These are phyloP conservation scores for Helianthus tuberosus DNA, from an alignment of 129 eudicot genomes.

Conservation along the genomic window DNA sequence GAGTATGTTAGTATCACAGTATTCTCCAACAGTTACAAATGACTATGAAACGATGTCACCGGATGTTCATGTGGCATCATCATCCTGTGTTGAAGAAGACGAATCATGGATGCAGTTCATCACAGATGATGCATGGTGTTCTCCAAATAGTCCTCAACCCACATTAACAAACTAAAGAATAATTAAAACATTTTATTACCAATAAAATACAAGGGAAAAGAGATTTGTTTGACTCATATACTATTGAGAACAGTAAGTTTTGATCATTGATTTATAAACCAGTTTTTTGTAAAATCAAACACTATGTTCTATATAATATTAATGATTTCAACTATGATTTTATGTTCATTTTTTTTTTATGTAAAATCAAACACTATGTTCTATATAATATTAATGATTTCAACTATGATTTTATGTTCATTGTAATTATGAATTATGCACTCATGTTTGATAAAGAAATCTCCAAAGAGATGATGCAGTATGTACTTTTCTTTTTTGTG, in stretches of 20 bases:
- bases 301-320: background rate
- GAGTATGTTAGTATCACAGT: slow-evolving; percentile 34
- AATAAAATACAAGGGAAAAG: slow-evolving; percentile 15
- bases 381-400: background rate
- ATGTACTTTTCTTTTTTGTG: no score
- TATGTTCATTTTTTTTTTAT: background rate
- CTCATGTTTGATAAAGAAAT: background rate
- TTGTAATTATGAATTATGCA: background rate
- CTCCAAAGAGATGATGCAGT: no score
- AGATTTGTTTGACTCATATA: slow-evolving; percentile 15
- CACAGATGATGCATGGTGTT: slow-evolving; percentile 89
- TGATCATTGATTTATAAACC: background rate
- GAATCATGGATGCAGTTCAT: slow-evolving; percentile 98
- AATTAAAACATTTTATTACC: slow-evolving; percentile 14
- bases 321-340: background rate
- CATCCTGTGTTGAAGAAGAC: slow-evolving; percentile 61
- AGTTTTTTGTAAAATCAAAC: background rate
- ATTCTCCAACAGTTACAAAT: slow-evolving; percentile 27
- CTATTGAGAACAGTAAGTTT: slow-evolving; percentile 3
- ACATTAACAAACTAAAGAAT: slow-evolving; percentile 33
- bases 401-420: background rate
- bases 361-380: background rate
- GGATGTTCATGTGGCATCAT: slow-evolving; percentile 55
- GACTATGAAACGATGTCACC: slow-evolving; percentile 67
- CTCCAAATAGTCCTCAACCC: slow-evolving; percentile 39